phyloP scores from a whole-genome alignment of 2,329 filamentous ascomycete species.

The Waltergamsia citrina region DNA sequence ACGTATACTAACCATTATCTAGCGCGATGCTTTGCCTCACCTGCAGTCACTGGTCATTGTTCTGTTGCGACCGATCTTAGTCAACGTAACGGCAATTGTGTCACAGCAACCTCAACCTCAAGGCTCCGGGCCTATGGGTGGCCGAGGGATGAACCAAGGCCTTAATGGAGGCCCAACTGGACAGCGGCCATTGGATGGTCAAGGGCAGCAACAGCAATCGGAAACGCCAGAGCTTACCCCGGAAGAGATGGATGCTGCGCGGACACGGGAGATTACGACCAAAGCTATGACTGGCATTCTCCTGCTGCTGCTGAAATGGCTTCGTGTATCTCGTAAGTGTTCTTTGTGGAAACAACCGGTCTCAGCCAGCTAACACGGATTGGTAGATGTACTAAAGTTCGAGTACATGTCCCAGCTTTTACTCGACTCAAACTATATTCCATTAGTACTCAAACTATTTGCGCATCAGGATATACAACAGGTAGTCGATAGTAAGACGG shows the following conservation, averaged over 20 bases:
- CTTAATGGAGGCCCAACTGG: constrained; percentile 26
- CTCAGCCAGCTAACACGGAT: not conserved
- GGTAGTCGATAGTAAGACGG: constrained; percentile 75
- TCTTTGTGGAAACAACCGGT: not conserved
- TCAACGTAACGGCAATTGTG: constrained; percentile 80
- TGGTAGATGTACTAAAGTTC: constrained; percentile 79
- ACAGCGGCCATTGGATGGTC: constrained; percentile 10
- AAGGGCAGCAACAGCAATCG: constrained; percentile 18
- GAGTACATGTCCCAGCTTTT: constrained; percentile 92
- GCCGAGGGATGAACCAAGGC: constrained; percentile 26
- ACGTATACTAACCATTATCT: not conserved
- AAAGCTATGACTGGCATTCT: constrained; percentile 90
- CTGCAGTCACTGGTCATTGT: constrained; percentile 91
- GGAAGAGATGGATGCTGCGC: constrained; percentile 74
- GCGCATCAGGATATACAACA: constrained; percentile 91
- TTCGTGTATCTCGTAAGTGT: constrained; percentile 79
- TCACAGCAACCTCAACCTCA: constrained; percentile 44
- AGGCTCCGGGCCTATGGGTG: constrained; percentile 19
- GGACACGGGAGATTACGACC: constrained; percentile 76
- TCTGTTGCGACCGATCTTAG: constrained; percentile 76
- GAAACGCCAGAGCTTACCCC: constrained; percentile 40
- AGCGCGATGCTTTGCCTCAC: constrained; percentile 71
- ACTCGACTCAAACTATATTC: constrained; percentile 90
- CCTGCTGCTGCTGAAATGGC: constrained; percentile 87
- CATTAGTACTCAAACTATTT: constrained; percentile 84